These are phyloP conservation scores for Nakazawaea peltata DNA, from an alignment of 805 yeast genomes.

Conservation along the genomic window DNA sequence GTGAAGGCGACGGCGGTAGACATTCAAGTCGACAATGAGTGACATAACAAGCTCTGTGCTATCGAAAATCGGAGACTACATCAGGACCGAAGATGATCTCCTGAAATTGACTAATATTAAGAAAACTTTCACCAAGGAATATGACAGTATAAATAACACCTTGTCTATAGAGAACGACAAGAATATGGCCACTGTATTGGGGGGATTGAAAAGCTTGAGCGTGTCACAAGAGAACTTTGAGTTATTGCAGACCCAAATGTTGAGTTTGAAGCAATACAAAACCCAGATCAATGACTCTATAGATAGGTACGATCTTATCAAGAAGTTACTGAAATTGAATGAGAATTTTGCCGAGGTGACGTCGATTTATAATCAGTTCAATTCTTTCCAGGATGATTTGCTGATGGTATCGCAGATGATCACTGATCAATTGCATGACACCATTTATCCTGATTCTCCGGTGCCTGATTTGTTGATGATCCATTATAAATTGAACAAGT, in stretches of 20 bases:
- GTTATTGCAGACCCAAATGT: not conserved
- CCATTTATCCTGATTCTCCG: constrained; percentile 33
- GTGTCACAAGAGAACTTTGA: constrained; percentile 38
- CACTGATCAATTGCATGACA: constrained; percentile 34
- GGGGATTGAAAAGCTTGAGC: constrained; percentile 29
- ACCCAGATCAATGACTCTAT: constrained; percentile 45
- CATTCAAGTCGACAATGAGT: no score
- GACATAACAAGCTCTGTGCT: no score
- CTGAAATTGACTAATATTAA: constrained; percentile 43
- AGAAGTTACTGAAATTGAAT: constrained; percentile 57
- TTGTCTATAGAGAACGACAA: constrained; percentile 61
- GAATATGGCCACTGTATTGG: constrained; percentile 49
- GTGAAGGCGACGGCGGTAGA: no score
- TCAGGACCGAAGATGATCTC: constrained; percentile 34
- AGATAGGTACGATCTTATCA: constrained; percentile 60
- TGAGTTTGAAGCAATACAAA: constrained; percentile 35
- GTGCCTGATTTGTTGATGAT: constrained; percentile 53
- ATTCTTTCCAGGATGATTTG: constrained; percentile 43
- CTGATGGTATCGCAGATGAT: constrained; percentile 45
- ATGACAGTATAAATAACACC: constrained; percentile 67
- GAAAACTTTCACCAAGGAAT: constrained; percentile 58
- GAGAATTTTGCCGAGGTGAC: constrained; percentile 68
- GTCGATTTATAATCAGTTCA: constrained; percentile 53
- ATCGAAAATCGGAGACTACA: constrained; percentile 16
- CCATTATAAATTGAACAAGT: constrained; percentile 62